Evolutionary conservation across 352 stramenopile species (phyloP).

Genomic region (Phytophthora citricola): DNA sequence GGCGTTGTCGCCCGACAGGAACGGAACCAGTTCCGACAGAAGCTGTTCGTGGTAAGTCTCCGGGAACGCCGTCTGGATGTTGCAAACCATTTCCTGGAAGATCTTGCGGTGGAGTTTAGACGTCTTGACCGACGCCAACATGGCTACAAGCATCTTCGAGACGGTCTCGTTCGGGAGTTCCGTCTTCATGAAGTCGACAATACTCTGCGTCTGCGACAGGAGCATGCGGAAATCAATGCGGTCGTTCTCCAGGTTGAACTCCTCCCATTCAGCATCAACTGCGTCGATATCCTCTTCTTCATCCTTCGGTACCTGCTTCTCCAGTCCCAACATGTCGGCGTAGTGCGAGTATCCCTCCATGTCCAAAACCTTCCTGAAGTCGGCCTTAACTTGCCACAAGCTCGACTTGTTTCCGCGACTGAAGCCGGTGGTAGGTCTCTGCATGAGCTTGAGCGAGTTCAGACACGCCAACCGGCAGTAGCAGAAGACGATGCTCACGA

Average conservation of each 20-base stretch:
- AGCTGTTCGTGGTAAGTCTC: slow-evolving; percentile 69
- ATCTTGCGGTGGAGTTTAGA: slow-evolving; percentile 89
- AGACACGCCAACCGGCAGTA: slow-evolving; percentile 83
- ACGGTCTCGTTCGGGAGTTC: slow-evolving; percentile 80
- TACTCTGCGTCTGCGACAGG: slow-evolving; percentile 65
- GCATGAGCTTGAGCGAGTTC: slow-evolving; percentile 86
- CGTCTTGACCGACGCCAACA: slow-evolving; percentile 86
- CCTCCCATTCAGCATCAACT: slow-evolving; percentile 85
- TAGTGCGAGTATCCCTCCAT: slow-evolving; percentile 76
- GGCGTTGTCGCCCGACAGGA: slow-evolving; percentile 81
- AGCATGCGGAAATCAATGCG: slow-evolving; percentile 88
- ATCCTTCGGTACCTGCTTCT: slow-evolving; percentile 33
- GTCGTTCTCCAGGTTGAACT: slow-evolving; percentile 88
- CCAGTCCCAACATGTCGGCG: slow-evolving; percentile 81
- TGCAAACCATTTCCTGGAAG: slow-evolving; percentile 89
- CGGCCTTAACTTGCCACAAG: slow-evolving; percentile 84
- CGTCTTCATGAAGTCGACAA: slow-evolving; percentile 67
- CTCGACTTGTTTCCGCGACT: slow-evolving; percentile 71
- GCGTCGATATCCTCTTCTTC: slow-evolving; percentile 39
- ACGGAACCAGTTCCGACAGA: slow-evolving; percentile 73
- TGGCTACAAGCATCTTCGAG: slow-evolving; percentile 85
- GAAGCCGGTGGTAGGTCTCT: slow-evolving; percentile 53
- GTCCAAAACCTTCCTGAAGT: slow-evolving; percentile 82
- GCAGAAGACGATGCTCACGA: slow-evolving; percentile 83
- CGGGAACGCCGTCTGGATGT: slow-evolving; percentile 82